These are phyloP conservation scores for Sporothrix pseudoabietina DNA, from an alignment of 2,329 filamentous ascomycete genomes.

Conservation along the genomic window DNA sequence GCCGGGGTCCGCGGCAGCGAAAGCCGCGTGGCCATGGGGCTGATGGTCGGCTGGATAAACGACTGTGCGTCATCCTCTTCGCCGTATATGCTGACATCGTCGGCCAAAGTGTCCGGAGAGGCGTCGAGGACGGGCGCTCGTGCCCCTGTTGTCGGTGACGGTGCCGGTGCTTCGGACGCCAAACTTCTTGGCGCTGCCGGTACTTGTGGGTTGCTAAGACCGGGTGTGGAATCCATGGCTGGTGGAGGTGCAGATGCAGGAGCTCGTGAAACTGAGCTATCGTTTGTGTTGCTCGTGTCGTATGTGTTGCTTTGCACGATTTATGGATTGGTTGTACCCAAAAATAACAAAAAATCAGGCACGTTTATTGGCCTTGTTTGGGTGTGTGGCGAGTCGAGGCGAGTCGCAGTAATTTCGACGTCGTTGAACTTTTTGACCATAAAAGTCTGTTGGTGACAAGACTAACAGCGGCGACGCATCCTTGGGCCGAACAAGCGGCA, in stretches of 20 bases:
- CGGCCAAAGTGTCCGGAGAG: conserved; percentile 30
- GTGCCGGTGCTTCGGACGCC: background rate
- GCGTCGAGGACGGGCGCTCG: background rate
- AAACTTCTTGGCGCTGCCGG: conserved; percentile 23
- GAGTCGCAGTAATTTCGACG: background rate
- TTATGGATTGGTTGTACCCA: background rate
- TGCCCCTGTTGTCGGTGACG: background rate
- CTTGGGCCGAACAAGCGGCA: conserved; percentile 19
- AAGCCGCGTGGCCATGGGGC: conserved; percentile 57
- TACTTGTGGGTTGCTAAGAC: background rate
- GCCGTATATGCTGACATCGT: conserved; percentile 43
- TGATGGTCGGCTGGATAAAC: conserved; percentile 62
- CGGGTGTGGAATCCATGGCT: conserved; percentile 7
- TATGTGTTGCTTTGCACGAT: background rate
- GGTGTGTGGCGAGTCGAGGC: background rate
- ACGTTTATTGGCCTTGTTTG: background rate
- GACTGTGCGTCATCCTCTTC: conserved; percentile 61
- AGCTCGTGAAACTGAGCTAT: background rate
- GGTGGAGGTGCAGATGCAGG: background rate
- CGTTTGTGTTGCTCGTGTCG: background rate
- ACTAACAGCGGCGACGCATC: conserved; percentile 1
- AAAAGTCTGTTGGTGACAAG: background rate
- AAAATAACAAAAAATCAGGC: background rate
- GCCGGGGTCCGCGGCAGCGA: conserved; percentile 59
- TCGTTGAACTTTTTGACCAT: background rate